Percentiles rank a stretch among this genome's conserved stretches.
These are phyloP conservation scores for Termitomyces sp. DNA, from an alignment of 768 basidiomycete genomes.

Conservation along the genomic window DNA sequence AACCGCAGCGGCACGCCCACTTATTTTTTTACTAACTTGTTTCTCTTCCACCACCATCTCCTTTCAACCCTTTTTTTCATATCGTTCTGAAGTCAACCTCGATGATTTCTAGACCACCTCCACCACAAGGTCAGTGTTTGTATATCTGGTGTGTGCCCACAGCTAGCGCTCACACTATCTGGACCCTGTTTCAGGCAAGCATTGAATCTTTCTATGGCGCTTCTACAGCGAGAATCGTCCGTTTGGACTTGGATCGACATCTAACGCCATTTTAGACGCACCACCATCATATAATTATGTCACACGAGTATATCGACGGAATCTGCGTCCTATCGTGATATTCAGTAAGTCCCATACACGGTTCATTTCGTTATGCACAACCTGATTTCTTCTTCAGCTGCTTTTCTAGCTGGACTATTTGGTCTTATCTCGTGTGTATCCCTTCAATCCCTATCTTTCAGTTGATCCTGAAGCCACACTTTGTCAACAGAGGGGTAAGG, in stretches of 20 bases:
- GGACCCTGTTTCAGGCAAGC: slow-evolving; percentile 16
- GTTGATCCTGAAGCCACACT: neutral
- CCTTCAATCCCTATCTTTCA: neutral
- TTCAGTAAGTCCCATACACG: slow-evolving; percentile 23
- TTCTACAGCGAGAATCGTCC: neutral
- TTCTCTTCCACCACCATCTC: slow-evolving; percentile 8
- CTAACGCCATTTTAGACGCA: slow-evolving; percentile 26
- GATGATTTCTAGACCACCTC: slow-evolving; percentile 36
- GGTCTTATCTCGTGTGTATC: slow-evolving; percentile 54
- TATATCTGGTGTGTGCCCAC: neutral
- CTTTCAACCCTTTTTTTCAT: slow-evolving; percentile 1
- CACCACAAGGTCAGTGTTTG: slow-evolving; percentile 30
- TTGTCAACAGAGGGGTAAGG: slow-evolving; percentile 27
- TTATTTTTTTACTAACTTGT: neutral
- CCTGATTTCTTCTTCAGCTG: slow-evolving; percentile 22
- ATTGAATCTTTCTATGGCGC: neutral
- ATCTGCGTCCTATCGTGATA: slow-evolving; percentile 58
- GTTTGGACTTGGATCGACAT: neutral
- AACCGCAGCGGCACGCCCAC: slow-evolving; percentile 7
- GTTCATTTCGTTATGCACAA: neutral
- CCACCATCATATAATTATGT: slow-evolving; percentile 60
- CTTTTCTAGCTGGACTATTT: slow-evolving; percentile 52
- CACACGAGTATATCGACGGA: slow-evolving; percentile 48
- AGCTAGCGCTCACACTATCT: neutral
- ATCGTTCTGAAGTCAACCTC: slow-evolving; percentile 3